A percentile compares a stretch with the other conserved stretches of the same genome.
These are phyloP conservation scores for Sclerotinia nivalis DNA, from an alignment of 2,329 filamentous ascomycete genomes.

Conservation along the genomic window DNA sequence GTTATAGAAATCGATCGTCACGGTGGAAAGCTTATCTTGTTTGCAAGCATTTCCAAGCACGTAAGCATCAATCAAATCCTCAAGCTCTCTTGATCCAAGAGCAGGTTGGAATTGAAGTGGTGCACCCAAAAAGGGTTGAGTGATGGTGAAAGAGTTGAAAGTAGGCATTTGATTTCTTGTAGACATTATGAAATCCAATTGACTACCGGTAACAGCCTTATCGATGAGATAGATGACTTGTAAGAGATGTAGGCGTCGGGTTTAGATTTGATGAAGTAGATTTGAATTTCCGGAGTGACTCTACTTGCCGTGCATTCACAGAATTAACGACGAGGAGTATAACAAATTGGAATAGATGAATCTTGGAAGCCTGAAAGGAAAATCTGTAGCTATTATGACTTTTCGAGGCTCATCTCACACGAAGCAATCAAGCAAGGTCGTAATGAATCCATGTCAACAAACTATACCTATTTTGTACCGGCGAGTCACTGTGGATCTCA, in stretches of 20 bases:
- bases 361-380: constrained; percentile 7
- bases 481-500: background rate
- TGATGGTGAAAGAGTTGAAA: constrained; percentile 48
- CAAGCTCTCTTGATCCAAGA: constrained; percentile 61
- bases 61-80: constrained; percentile 60
- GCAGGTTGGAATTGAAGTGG: constrained; percentile 66
- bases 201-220: constrained; percentile 11
- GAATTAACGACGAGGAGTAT: constrained; percentile 17
- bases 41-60: constrained; percentile 54
- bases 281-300: constrained; percentile 2
- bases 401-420: constrained; percentile 10
- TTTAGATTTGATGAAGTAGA: background rate
- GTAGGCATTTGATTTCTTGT: constrained; percentile 17
- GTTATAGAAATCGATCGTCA: constrained; percentile 62
- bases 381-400: constrained; percentile 16
- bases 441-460: background rate
- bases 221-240: constrained; percentile 6
- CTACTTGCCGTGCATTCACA: constrained; percentile 4
- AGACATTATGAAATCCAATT: constrained; percentile 9
- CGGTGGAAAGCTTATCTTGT: constrained; percentile 58
- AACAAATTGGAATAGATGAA: background rate
- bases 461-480: constrained; percentile 14
- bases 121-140: constrained; percentile 57
- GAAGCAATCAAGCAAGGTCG: constrained; percentile 8
- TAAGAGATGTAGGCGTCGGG: background rate